phyloP scores from a whole-genome alignment of 176 grass and related monocot species.

The Puya raimondii region DNA sequence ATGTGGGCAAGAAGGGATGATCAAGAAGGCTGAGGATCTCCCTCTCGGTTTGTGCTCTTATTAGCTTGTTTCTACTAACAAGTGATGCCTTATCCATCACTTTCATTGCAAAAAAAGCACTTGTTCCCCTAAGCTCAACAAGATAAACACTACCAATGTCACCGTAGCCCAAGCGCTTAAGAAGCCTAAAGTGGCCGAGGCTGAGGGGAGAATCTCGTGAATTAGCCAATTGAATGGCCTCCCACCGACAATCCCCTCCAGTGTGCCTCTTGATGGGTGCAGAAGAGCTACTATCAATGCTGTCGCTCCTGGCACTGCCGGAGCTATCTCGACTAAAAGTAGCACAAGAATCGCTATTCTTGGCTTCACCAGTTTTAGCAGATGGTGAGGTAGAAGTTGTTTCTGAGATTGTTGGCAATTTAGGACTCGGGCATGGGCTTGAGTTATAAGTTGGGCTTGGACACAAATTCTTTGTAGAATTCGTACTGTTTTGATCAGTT shows the following conservation, averaged over 20 bases:
- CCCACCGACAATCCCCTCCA: conserved; percentile 53
- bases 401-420: conserved; percentile 1
- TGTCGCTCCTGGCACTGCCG: conserved; percentile 13
- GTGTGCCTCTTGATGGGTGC: conserved; percentile 52
- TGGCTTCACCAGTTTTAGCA: conserved; percentile 12
- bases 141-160: conserved; percentile 1
- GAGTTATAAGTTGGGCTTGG: too few relatives aligned
- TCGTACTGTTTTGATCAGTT: too few relatives aligned
- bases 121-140: conserved; percentile 43
- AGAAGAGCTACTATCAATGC: conserved; percentile 3
- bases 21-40: conserved; percentile 57
- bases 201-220: conserved; percentile 49
- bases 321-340: neutral
- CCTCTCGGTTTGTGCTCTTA: conserved; percentile 44
- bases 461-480: too few relatives aligned
- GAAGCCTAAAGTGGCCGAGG: conserved; percentile 78
- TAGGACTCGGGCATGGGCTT: neutral
- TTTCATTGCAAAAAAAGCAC: conserved; percentile 55
- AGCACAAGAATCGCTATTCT: neutral
- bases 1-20: conserved; percentile 51
- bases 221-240: conserved; percentile 51
- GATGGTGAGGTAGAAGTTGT: conserved; percentile 7
- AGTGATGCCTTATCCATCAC: conserved; percentile 27
- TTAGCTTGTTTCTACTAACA: conserved; percentile 51
- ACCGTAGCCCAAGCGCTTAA: conserved; percentile 46